A percentile compares a stretch with the other conserved stretches of the same genome.
Evolutionary conservation across 139 green algal genomes (phyloP).

Genomic region (Edaphochlamys debaryana): DNA sequence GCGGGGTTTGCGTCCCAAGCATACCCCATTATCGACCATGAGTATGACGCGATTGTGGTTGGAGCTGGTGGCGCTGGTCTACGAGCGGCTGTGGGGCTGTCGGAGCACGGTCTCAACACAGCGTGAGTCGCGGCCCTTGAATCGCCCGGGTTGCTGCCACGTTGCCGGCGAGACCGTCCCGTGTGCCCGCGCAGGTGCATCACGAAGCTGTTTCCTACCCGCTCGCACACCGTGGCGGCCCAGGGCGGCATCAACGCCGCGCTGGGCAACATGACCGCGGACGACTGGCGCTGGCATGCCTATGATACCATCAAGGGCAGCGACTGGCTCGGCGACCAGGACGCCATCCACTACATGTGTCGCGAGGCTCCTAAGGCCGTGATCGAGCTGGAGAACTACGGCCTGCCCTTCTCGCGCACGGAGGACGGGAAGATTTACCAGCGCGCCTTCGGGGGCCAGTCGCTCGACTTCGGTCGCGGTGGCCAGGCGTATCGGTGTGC

Average conservation of each 20-base stretch:
- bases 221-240: slow-evolving; percentile 98
- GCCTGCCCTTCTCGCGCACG: slow-evolving; percentile 96
- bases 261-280: slow-evolving; percentile 97
- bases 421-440: slow-evolving; percentile 99
- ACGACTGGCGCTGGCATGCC: slow-evolving; percentile 99
- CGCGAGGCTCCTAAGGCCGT: slow-evolving; percentile 95
- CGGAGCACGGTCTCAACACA: slow-evolving; percentile 96
- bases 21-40: slow-evolving; percentile 97
- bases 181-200: slow-evolving; percentile 82
- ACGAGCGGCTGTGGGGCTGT: slow-evolving; percentile 93
- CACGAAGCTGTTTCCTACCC: slow-evolving; percentile 99
- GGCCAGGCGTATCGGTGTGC: slow-evolving; percentile 92
- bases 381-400: slow-evolving; percentile 99
- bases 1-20: slow-evolving; percentile 9
- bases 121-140: slow-evolving; percentile 76
- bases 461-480: slow-evolving; percentile 93
- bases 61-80: slow-evolving; percentile 89
- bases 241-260: slow-evolving; percentile 99
- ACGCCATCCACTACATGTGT: slow-evolving; percentile 86
- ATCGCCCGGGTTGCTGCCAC: background rate
- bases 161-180: background rate
- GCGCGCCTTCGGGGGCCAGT: slow-evolving; percentile 96
- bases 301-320: slow-evolving; percentile 99
- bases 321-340: slow-evolving; percentile 98
- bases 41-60: slow-evolving; percentile 97